A percentile compares a stretch with the other conserved stretches of the same genome.
Evolutionary conservation across 805 yeast species (phyloP).

Genomic region (Metschnikowia cerradonensis): DNA sequence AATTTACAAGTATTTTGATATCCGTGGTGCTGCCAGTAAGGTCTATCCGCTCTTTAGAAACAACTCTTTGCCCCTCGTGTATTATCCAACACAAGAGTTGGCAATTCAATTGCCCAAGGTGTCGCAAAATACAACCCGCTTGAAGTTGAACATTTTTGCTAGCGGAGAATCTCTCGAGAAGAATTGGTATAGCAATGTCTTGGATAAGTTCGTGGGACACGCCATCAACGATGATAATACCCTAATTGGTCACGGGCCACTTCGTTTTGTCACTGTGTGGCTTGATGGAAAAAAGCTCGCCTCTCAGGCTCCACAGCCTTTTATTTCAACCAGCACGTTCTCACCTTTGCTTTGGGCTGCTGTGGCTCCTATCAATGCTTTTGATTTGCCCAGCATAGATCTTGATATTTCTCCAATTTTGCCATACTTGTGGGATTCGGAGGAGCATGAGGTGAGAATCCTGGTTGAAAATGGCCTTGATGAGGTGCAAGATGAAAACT

Average conservation of each 20-base stretch:
- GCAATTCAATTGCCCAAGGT: slow-evolving; percentile 42
- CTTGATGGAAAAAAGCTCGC: slow-evolving; percentile 58
- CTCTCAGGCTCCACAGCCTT: slow-evolving; percentile 63
- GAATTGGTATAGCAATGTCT: slow-evolving; percentile 69
- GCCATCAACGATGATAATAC: slow-evolving; percentile 29
- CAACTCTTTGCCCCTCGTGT: slow-evolving; percentile 41
- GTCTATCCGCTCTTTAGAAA: slow-evolving; percentile 33
- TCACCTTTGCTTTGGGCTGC: slow-evolving; percentile 82
- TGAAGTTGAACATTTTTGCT: slow-evolving; percentile 54
- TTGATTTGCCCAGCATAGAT: slow-evolving; percentile 67
- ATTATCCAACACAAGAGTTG: slow-evolving; percentile 41
- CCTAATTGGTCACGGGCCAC: slow-evolving; percentile 64
- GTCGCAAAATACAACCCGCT: slow-evolving; percentile 54
- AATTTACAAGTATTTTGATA: slow-evolving; percentile 23
- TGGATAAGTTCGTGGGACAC: slow-evolving; percentile 44
- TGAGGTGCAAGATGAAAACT: slow-evolving; percentile 11
- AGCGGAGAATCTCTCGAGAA: slow-evolving; percentile 81
- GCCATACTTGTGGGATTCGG: slow-evolving; percentile 58
- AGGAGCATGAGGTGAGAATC: slow-evolving; percentile 25
- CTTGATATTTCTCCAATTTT: slow-evolving; percentile 67
- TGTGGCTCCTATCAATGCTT: slow-evolving; percentile 68
- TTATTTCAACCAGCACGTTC: slow-evolving; percentile 75
- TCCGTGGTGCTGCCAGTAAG: slow-evolving; percentile 35
- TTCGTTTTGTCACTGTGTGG: slow-evolving; percentile 60
- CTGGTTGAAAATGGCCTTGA: slow-evolving; percentile 16